Base-by-base conservation (phyloP, 2,329 filamentous ascomycete genomes). In the Beauveria asiatica region DNA sequence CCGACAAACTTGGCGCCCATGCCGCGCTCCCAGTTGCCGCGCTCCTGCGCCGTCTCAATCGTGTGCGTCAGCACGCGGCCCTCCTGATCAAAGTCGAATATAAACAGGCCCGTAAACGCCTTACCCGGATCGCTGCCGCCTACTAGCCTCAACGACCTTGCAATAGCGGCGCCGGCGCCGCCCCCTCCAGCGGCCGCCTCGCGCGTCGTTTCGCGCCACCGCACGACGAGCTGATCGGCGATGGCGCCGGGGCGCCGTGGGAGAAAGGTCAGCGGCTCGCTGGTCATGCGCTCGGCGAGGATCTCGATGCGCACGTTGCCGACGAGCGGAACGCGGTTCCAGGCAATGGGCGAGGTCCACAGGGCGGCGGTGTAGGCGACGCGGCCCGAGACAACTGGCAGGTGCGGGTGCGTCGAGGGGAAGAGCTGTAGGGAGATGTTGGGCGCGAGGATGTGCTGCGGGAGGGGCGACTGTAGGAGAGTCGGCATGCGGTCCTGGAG, bases 331-430 rank as follows among this genome's bases (percentile, higher is more conserved):
- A 99, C 82, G 30, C 90, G 85, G 68, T 95, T 95, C 94, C 94
- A 99, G 33, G 92, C 93, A 56, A 99, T 88, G 0, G 94, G 94
- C 0, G 92, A 92, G 0, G 94, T 97, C 92, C 92, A 97, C 42
- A 99, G 79, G 3, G 94, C 94, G 19, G 94, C 93, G 41, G 89
- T 89, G 73, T 99, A 99, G 52, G 91, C 88, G 41, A 97, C 88
- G 51, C 89, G 85, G 57, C 94, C 94, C 30, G 90, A 90, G 45
- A 97, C 94, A n/a, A 86, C 89, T 39, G 94, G 94, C 3, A 99
- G 89, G 72, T 93, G 88, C 3, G 89, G 90, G 68, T 95, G 90
- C 0, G 90, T 94, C 30, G 85, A 84, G 42, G 86, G 86, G 72
- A 89, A 89, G 65, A 89, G 83, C 70, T 86, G 83, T 46, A 88